Evolutionary conservation across 345 rosid genomes (phyloP), one percentile per base, ranked within the genome.

Genomic region (Citrus unshiu): DNA sequence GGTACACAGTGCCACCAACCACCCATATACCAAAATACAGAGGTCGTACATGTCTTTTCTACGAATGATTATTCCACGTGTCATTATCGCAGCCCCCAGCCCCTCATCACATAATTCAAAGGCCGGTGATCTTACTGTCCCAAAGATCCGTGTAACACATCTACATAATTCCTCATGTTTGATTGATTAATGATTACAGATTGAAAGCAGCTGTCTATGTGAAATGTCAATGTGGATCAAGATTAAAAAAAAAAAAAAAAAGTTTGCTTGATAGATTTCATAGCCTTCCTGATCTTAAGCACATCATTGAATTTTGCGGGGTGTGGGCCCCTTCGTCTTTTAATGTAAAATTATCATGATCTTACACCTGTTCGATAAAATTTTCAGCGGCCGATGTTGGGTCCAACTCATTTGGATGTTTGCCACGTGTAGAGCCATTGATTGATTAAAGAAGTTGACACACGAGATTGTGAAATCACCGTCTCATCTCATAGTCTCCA

Each of bases 321-420:
- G 16, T 1, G 51, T 46, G 51, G 51, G 0, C 51, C 68, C 81
- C 74, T 57, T 40, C 16, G 1, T 4, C 3, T 49, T 43, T 29
- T 32, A 18, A 21, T 9, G 72, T 65, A 35, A 4, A 66, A 39
- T 40, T n/a, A 25, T 69, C 58, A 5, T 37, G 27, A 4, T 73
- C 70, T 58, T 70, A 74, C 79, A 83, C 76, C 9, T 79, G 72
- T 9, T 29, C 27, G 0, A 62, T 27, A 4, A 0, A 62, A n/a
- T 51, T 25, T n/a, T 14, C 4, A 61, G 81, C 74, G 56, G 74
- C 86, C 76, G 62, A 39, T 51, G 25, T 18, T 69, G 81, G 81
- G 81, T 77, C 79, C 76, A 73, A 61, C 21, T 64, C 78, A 60
- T 71, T 61, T n/a, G 73, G 84, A 40, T 71, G 65, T 35, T 32